Conservation (phyloP, 2,329 filamentous ascomycete genomes). For the Sporothrix globosa region DNA sequence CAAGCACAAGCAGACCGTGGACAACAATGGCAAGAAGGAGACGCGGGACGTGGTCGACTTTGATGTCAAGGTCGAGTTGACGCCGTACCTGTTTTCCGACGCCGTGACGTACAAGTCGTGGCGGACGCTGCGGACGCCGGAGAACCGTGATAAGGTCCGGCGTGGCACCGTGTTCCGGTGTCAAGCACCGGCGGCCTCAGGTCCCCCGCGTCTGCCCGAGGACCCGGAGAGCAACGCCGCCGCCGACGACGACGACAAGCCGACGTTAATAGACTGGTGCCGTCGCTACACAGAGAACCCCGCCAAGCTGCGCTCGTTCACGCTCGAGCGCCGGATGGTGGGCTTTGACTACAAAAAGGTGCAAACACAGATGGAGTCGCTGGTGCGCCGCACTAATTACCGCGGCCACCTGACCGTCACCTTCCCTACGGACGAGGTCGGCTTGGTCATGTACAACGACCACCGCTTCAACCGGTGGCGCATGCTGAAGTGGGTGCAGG, state of each 20-base stretch:
- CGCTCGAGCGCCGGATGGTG: slow-evolving; percentile 55
- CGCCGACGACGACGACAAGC: slow-evolving; percentile 39
- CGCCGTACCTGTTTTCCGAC: slow-evolving; percentile 58
- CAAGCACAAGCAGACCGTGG: slow-evolving; percentile 53
- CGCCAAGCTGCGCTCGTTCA: slow-evolving; percentile 61
- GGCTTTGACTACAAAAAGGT: slow-evolving; percentile 65
- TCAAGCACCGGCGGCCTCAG: slow-evolving; percentile 45
- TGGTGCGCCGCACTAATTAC: slow-evolving; percentile 69
- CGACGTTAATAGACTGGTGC: slow-evolving; percentile 64
- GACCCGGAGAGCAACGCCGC: slow-evolving; percentile 31
- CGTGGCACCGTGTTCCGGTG: slow-evolving; percentile 65
- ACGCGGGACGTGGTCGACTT: slow-evolving; percentile 59
- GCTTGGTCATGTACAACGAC: slow-evolving; percentile 66
- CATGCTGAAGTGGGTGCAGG: slow-evolving; percentile 63
- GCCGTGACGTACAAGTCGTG: slow-evolving; percentile 47
- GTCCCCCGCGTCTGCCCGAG: slow-evolving; percentile 42
- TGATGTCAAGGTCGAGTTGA: slow-evolving; percentile 61
- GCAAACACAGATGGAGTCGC: slow-evolving; percentile 54
- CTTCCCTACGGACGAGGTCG: slow-evolving; percentile 61
- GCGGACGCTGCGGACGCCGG: slow-evolving; percentile 54
- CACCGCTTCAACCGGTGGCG: slow-evolving; percentile 67
- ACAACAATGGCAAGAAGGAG: slow-evolving; percentile 53
- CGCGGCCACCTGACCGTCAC: slow-evolving; percentile 61
- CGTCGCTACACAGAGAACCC: slow-evolving; percentile 65
- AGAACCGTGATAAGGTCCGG: slow-evolving; percentile 62